Evolutionary conservation across 2,329 filamentous ascomycete genomes (phyloP).

Genomic region (Epichloe bromicola): DNA sequence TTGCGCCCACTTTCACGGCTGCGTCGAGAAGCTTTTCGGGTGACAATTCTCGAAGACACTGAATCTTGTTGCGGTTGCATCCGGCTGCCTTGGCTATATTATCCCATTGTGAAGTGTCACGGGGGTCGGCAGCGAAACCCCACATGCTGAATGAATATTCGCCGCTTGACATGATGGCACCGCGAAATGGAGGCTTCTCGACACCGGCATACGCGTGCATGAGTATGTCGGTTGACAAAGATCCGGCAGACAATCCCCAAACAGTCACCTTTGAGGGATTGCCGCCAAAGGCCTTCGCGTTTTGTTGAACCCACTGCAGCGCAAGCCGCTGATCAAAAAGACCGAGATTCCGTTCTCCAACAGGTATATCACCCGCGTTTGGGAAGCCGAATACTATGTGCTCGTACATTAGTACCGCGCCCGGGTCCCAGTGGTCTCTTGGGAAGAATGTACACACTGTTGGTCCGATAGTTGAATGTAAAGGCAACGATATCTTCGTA

Average conservation of each 20-base stretch:
- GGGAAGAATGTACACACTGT: slow-evolving; percentile 6
- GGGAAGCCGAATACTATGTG: slow-evolving; percentile 29
- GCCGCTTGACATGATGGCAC: slow-evolving; percentile 16
- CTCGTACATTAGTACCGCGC: neutral
- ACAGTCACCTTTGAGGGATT: slow-evolving; percentile 14
- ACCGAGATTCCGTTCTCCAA: slow-evolving; percentile 20
- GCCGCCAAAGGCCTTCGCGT: slow-evolving; percentile 15
- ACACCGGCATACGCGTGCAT: slow-evolving; percentile 11
- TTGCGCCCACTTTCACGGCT: slow-evolving; percentile 1
- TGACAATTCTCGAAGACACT: slow-evolving; percentile 12
- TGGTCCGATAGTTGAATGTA: slow-evolving; percentile 15
- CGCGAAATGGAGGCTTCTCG: slow-evolving; percentile 12
- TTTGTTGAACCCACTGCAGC: slow-evolving; percentile 15
- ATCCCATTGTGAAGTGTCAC: slow-evolving; percentile 8
- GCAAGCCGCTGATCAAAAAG: slow-evolving; percentile 16
- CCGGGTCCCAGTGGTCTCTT: too few relatives aligned
- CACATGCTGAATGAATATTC: slow-evolving; percentile 15
- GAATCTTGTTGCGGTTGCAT: slow-evolving; percentile 8
- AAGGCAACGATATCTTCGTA: slow-evolving; percentile 17
- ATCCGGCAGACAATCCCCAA: slow-evolving; percentile 17
- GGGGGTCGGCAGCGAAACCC: slow-evolving; percentile 2
- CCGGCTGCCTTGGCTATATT: slow-evolving; percentile 8
- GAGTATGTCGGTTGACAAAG: slow-evolving; percentile 19
- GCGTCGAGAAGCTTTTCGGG: slow-evolving; percentile 8
- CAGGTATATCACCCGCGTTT: slow-evolving; percentile 24